phyloP scores from a whole-genome alignment of 225 moss, liverwort and hornwort species.

The Asterella californica region DNA sequence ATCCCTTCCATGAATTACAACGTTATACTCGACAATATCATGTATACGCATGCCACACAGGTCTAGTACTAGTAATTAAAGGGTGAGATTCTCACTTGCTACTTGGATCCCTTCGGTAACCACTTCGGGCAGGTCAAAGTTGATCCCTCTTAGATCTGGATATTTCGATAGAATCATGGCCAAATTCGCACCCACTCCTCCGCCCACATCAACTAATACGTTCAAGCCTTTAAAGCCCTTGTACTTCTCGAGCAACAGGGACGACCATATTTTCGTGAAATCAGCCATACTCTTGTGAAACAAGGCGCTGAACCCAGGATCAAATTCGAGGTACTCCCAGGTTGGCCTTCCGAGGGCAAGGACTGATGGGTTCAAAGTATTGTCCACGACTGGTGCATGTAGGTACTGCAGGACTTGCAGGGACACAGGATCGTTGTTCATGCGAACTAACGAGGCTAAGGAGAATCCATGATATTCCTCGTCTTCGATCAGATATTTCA shows the following conservation, averaged over 20 bases:
- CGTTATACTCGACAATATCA: no score
- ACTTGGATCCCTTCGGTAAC: no score
- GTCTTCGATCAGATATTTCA: neutral
- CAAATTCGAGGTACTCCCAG: neutral
- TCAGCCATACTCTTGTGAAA: neutral
- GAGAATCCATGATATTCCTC: neutral
- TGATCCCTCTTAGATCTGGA: slow-evolving; percentile 33
- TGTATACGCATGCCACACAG: no score
- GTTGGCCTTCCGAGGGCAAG: neutral
- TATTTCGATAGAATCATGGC: slow-evolving; percentile 23
- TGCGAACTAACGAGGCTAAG: neutral
- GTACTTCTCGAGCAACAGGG: neutral
- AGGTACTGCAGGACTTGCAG: neutral
- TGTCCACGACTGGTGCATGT: neutral
- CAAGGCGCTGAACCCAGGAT: neutral
- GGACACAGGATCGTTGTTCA: neutral
- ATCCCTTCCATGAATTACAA: no score
- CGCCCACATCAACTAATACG: slow-evolving; percentile 40
- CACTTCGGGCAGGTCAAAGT: slow-evolving; percentile 8
- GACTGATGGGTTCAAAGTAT: neutral
- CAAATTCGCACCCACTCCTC: slow-evolving; percentile 27
- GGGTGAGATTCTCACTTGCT: no score
- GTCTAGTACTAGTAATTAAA: no score
- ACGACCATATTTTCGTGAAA: neutral
- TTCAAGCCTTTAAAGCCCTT: slow-evolving; percentile 26